Evolutionary conservation across 1,139 yeast genomes (phyloP).

Genomic region (Sugiyamaella pinicola): DNA sequence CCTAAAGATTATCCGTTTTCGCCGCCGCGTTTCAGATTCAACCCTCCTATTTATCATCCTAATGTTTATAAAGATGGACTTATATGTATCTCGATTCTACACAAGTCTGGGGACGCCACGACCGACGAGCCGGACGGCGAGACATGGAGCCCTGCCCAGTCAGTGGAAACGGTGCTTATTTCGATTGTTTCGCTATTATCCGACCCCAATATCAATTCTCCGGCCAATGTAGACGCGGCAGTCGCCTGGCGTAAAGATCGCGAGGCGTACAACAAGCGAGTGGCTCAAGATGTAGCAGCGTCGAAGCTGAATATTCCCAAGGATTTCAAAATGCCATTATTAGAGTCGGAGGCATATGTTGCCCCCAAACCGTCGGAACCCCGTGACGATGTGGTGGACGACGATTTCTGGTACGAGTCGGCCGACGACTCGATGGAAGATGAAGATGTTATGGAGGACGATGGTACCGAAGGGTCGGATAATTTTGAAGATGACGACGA

Average conservation of each 20-base stretch:
- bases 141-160: slow-evolving; percentile 92
- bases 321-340: slow-evolving; percentile 77
- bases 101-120: slow-evolving; percentile 85
- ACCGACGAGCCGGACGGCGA: slow-evolving; percentile 88
- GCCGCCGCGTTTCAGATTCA: slow-evolving; percentile 89
- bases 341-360: slow-evolving; percentile 59
- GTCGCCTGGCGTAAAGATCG: slow-evolving; percentile 86
- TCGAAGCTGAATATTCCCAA: slow-evolving; percentile 83
- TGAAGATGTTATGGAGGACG: slow-evolving; percentile 40
- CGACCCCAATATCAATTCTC: slow-evolving; percentile 90
- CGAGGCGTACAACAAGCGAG: slow-evolving; percentile 76
- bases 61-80: slow-evolving; percentile 93
- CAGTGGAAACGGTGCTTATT: slow-evolving; percentile 86
- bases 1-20: slow-evolving; percentile 88
- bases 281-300: slow-evolving; percentile 78
- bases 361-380: slow-evolving; percentile 46
- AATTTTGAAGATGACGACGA: slow-evolving; percentile 35
- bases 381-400: slow-evolving; percentile 73
- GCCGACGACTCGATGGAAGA: slow-evolving; percentile 66
- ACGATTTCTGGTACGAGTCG: slow-evolving; percentile 83
- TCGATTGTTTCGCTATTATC: slow-evolving; percentile 87
- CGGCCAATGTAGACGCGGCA: slow-evolving; percentile 97
- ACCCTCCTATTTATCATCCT: slow-evolving; percentile 95
- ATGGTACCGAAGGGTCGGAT: slow-evolving; percentile 39
- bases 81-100: slow-evolving; percentile 88